Base-by-base conservation (phyloP, 495 filamentous ascomycete genomes). In the Patellaria atrata region DNA sequence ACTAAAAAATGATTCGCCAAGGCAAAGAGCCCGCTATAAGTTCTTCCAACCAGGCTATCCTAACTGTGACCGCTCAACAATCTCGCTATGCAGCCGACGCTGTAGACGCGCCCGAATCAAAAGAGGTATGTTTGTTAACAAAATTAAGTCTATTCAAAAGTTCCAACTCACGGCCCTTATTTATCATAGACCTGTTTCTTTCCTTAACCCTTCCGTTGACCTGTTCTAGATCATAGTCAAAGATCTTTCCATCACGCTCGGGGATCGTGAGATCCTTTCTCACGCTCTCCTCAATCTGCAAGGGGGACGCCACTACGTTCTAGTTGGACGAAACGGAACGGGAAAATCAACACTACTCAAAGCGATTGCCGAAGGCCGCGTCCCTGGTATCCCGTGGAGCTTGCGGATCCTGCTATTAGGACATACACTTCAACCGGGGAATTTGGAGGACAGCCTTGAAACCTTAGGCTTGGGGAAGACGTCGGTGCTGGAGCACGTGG, bases 311-410 rank as follows among this genome's bases (percentile, higher is more conserved):
- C 66, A 75, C 30, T 86, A 86, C 60, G 81, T 75, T 0, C 54
- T 89, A 6, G 58, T 85, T 14, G 81, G 81, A 0, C 62, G 78
- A 15, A 89, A 89, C 60, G 82, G 82, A 1, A 71, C 71, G 3
- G 82, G 82, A 4, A 89, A 89, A 53, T 81, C 76, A 12, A 89
- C 81, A 2, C 56, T 89, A 15, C 55, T 86, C 22, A 68, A 71
- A 38, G 77, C 82, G 13, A 73, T 89, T 36, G 77, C 72, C 7
- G 71, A 82, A 34, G 82, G 82, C 46, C 62, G 82, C 22, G 79
- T 89, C 26, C 80, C 82, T 1, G 79, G 79, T 1, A 79, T 89
- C 35, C 73, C 79, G 1, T 71, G 74, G 47, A 56, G 67, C 19
- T 73, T 74, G 3, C 57, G 76, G 8, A 65, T 89, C 22, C 61